Conservation (phyloP, 2,329 filamentous ascomycete genomes). For the Coccinonectria pachysandricola region DNA sequence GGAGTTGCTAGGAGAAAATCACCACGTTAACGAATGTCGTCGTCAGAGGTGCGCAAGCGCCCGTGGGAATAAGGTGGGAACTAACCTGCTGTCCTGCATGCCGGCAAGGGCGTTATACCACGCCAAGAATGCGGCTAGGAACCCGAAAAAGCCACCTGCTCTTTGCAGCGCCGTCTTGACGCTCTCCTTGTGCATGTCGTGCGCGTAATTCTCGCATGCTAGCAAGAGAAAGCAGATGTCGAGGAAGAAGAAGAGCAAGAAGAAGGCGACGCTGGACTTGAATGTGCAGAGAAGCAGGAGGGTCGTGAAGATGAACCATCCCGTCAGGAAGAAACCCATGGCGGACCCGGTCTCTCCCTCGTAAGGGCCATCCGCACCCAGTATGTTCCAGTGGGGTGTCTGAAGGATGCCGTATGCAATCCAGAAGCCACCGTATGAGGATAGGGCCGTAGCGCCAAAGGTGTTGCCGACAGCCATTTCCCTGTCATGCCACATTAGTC, state of each 20-base stretch:
- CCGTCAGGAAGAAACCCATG: slow-evolving; percentile 63
- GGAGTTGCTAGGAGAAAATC: slow-evolving; percentile 51
- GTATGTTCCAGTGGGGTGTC: slow-evolving; percentile 56
- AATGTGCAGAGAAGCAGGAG: slow-evolving; percentile 65
- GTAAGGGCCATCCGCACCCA: slow-evolving; percentile 35
- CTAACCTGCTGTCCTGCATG: slow-evolving; percentile 61
- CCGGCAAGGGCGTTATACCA: slow-evolving; percentile 84
- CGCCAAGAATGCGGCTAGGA: slow-evolving; percentile 68
- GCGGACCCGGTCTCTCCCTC: slow-evolving; percentile 38
- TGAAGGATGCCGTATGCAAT: slow-evolving; percentile 63
- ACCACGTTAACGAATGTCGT: slow-evolving; percentile 27
- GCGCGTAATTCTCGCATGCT: slow-evolving; percentile 49
- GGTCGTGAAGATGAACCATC: slow-evolving; percentile 81
- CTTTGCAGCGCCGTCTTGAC: slow-evolving; percentile 46
- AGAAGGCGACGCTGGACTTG: slow-evolving; percentile 69
- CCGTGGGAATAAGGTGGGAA: slow-evolving; percentile 8
- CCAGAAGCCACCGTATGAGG: slow-evolving; percentile 81
- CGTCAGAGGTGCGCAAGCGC: too few relatives aligned
- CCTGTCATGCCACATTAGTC: slow-evolving; percentile 34
- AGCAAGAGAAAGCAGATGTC: slow-evolving; percentile 68
- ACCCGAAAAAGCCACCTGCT: slow-evolving; percentile 69
- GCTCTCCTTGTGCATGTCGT: slow-evolving; percentile 37
- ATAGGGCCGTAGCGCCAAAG: slow-evolving; percentile 71
- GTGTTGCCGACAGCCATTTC: slow-evolving; percentile 85
- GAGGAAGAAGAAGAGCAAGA: slow-evolving; percentile 65